phyloP scores from a whole-genome alignment of 257 asterid species.

The Forsythia viridissima region DNA sequence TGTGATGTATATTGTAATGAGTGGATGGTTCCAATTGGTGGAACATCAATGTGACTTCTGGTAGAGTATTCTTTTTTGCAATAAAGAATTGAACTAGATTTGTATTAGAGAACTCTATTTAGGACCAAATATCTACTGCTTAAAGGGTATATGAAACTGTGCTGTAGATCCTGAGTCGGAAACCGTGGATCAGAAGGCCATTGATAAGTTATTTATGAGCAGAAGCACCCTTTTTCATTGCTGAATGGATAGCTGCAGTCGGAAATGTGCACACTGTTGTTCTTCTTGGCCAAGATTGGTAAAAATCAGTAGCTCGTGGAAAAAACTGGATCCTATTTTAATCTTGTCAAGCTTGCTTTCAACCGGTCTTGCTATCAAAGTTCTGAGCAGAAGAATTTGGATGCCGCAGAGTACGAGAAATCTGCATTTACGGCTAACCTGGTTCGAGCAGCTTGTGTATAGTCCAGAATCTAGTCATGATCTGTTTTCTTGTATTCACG shows the following conservation, averaged over 20 bases:
- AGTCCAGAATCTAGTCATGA: background rate
- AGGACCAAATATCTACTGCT: too few relatives aligned
- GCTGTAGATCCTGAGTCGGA: too few relatives aligned
- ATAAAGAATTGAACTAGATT: slow-evolving; percentile 17
- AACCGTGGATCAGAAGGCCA: too few relatives aligned
- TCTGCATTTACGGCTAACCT: background rate
- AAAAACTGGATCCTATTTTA: too few relatives aligned
- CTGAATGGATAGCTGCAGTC: too few relatives aligned
- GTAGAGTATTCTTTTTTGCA: slow-evolving; percentile 44
- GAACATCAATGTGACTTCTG: slow-evolving; percentile 59
- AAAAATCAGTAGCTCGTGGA: background rate
- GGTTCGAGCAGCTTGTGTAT: background rate
- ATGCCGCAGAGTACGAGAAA: background rate
- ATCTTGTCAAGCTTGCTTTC: background rate
- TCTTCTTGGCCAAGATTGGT: background rate
- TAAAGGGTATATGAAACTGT: too few relatives aligned
- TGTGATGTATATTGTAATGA: slow-evolving; percentile 53
- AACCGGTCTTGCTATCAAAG: background rate
- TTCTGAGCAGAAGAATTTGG: background rate
- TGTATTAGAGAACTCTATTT: background rate
- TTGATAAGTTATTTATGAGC: too few relatives aligned
- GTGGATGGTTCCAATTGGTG: slow-evolving; percentile 49
- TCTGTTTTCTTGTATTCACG: background rate
- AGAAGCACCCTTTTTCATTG: too few relatives aligned
- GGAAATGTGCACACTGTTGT: too few relatives aligned